Evolutionary conservation across 345 rosid species (phyloP).

Genomic region (Syzygium oleosum): DNA sequence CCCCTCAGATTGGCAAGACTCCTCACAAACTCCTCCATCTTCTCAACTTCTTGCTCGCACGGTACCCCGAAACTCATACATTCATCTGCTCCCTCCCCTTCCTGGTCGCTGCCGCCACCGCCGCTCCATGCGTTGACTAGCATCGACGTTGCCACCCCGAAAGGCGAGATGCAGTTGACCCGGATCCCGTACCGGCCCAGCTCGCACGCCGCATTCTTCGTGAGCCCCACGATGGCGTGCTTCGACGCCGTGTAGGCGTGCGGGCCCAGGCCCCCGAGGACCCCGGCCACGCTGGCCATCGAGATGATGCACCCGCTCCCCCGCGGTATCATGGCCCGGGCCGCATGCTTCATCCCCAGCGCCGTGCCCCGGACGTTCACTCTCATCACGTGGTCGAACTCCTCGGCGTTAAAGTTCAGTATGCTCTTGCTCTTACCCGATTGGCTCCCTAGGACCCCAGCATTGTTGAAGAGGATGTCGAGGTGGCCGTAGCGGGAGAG

Average conservation of each 20-base stretch:
- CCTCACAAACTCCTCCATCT: conserved; percentile 11
- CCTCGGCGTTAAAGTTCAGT: conserved; percentile 1
- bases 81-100: not conserved
- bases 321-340: conserved; percentile 9
- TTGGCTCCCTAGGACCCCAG: conserved; percentile 12
- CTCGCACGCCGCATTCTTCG: conserved; percentile 9
- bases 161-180: conserved; percentile 16
- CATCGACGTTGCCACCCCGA: conserved; percentile 15
- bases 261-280: conserved; percentile 10
- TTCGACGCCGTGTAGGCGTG: conserved; percentile 11
- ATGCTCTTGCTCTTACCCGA: conserved; percentile 8
- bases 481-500: conserved; percentile 7
- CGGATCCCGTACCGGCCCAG: conserved; percentile 9
- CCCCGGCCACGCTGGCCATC: conserved; percentile 7
- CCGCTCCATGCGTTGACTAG: conserved; percentile 5
- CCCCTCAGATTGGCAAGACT: conserved; percentile 5
- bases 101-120: not conserved
- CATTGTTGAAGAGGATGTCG: conserved; percentile 11
- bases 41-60: not conserved
- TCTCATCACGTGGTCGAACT: conserved; percentile 4
- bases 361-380: conserved; percentile 7
- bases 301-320: conserved; percentile 12
- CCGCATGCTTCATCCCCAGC: conserved; percentile 6
- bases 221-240: conserved; percentile 13
- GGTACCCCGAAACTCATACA: not conserved